Evolutionary conservation across 768 basidiomycete species (phyloP).

Genomic region (Phylloporus sp.): DNA sequence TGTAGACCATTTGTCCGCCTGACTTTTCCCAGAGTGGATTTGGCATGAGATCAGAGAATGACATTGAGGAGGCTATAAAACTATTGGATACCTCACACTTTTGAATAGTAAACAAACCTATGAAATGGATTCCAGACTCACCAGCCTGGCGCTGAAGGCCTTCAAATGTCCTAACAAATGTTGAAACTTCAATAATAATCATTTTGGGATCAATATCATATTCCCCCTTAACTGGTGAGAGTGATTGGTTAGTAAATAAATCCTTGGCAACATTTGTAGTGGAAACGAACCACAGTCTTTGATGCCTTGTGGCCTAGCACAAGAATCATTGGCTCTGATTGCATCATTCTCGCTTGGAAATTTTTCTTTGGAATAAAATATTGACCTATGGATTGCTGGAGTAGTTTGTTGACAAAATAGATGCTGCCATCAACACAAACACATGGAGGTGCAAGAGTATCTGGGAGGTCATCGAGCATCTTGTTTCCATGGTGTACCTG

Average conservation of each 20-base stretch:
- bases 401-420: constrained; percentile 25
- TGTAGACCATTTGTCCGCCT: constrained; percentile 15
- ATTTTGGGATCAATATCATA: constrained; percentile 1
- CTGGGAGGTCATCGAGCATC: constrained; percentile 26
- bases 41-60: constrained; percentile 12
- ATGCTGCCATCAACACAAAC: constrained; percentile 12
- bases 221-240: neutral
- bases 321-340: neutral
- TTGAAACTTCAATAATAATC: constrained; percentile 4
- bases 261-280: too few species aligned
- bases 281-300: neutral
- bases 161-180: constrained; percentile 4
- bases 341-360: constrained; percentile 4
- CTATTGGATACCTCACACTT: too few species aligned
- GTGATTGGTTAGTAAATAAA: too few species aligned
- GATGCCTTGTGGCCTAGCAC: constrained; percentile 1
- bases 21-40: constrained; percentile 16
- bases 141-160: constrained; percentile 1
- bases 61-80: neutral
- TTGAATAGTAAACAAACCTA: neutral
- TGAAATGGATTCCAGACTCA: neutral
- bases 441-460: constrained; percentile 22
- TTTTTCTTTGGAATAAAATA: constrained; percentile 13
- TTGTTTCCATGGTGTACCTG: constrained; percentile 28
- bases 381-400: neutral